These are phyloP conservation scores for Sphagnum tenellum DNA, from an alignment of 225 moss, liverwort and hornwort species.

Conservation along the genomic window DNA sequence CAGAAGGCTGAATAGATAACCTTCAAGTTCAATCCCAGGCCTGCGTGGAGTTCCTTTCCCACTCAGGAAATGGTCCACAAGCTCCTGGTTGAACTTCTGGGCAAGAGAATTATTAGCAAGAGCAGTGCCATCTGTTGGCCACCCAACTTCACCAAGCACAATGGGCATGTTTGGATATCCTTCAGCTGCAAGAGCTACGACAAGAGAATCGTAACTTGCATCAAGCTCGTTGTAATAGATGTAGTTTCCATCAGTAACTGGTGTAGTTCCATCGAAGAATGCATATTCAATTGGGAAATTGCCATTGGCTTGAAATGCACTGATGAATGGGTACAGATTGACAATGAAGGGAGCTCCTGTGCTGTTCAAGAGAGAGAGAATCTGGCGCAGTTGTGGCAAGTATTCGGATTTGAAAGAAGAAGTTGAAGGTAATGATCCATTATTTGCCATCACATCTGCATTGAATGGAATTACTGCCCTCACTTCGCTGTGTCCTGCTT, in stretches of 20 bases:
- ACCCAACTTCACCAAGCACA: conserved; percentile 79
- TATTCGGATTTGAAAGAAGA: conserved; percentile 58
- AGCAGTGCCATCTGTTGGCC: conserved; percentile 78
- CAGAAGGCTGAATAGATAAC: conserved; percentile 55
- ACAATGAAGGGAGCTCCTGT: conserved; percentile 68
- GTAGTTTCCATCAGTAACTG: conserved; percentile 16
- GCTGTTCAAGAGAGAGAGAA: conserved; percentile 28
- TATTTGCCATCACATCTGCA: conserved; percentile 54
- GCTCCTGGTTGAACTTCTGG: conserved; percentile 57
- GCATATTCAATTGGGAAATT: conserved; percentile 68
- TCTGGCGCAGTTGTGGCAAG: conserved; percentile 34
- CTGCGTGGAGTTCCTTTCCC: conserved; percentile 58
- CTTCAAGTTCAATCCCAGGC: conserved; percentile 39
- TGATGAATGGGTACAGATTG: conserved; percentile 86
- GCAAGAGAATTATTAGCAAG: conserved; percentile 43
- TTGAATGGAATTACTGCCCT: conserved; percentile 80
- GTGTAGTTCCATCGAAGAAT: conserved; percentile 34
- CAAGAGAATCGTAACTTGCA: conserved; percentile 75
- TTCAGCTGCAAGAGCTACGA: conserved; percentile 35
- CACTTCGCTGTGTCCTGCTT: conserved; percentile 40
- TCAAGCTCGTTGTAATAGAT: conserved; percentile 71
- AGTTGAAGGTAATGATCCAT: conserved; percentile 20
- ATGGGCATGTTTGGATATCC: conserved; percentile 62
- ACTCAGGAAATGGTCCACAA: conserved; percentile 42
- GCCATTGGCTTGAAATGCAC: conserved; percentile 31